Conservation (phyloP, 768 basidiomycete genomes). For the Boletus edulis region DNA sequence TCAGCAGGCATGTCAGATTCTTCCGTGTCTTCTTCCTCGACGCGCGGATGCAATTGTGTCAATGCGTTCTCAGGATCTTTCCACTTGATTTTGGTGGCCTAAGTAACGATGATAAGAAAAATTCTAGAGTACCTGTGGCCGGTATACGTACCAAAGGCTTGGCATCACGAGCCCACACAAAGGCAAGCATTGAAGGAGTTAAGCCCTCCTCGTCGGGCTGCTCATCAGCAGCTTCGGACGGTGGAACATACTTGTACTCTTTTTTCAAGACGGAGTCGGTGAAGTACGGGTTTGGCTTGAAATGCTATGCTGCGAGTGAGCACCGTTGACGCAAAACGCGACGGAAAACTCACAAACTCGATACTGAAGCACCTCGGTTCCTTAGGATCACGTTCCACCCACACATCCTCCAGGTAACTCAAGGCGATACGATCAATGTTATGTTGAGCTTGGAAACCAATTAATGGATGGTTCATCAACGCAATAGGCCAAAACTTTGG, state of each 20-base stretch:
- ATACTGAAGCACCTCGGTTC: conserved; percentile 83
- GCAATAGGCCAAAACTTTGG: conserved; percentile 85
- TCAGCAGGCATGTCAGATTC: conserved; percentile 59
- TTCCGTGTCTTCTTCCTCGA: conserved; percentile 53
- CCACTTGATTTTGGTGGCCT: conserved; percentile 77
- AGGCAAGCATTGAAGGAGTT: conserved; percentile 74
- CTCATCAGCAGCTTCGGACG: conserved; percentile 51
- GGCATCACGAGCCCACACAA: conserved; percentile 77
- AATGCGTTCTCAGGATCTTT: conserved; percentile 75
- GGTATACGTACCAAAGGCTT: conserved; percentile 53
- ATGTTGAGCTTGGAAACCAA: conserved; percentile 68
- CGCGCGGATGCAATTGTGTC: conserved; percentile 75
- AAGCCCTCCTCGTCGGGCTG: conserved; percentile 71
- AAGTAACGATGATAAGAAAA: conserved; percentile 3
- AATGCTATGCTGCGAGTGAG: conserved; percentile 47
- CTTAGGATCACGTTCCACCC: conserved; percentile 67
- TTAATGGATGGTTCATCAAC: conserved; percentile 65
- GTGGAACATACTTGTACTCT: conserved; percentile 70
- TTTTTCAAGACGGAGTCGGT: conserved; percentile 73
- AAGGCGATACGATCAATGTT: conserved; percentile 77
- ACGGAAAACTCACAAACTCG: conserved; percentile 71
- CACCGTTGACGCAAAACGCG: background rate
- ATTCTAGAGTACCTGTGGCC: background rate
- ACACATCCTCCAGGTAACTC: conserved; percentile 81
- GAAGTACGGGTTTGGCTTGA: conserved; percentile 87